Base-by-base conservation (phyloP, 352 stramenopile species). In the Globisporangium perplexum region DNA sequence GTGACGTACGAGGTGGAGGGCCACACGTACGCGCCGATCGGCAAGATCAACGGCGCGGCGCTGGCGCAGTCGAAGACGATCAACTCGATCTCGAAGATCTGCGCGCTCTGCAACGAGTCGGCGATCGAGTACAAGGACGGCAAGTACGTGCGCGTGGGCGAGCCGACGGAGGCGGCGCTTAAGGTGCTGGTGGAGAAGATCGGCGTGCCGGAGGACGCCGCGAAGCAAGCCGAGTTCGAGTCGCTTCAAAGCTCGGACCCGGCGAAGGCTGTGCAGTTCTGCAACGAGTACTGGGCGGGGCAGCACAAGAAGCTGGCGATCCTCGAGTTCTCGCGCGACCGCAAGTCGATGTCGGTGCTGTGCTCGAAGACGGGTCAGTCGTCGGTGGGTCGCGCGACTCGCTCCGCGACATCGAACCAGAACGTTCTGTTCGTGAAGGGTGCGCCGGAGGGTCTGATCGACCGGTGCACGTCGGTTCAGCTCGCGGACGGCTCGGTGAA, bases 351-450 rank as follows among this genome's bases (percentile, higher is more conserved):
- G 96, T 98, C 90, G 50, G 93, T 98, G 44, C 66, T 99, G 12
- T 96, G 77, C 66, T 51, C 80, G 12, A 89, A 86, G 72, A 50
- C 63, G 28, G 59, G 53, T 14, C 48, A 59, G 15, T 53, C 62
- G 5, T 35, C 63, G 4, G 44, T 41, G 17, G 62, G 70, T 31
- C 78, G 76, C 28, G 59, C 81, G 18, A 90, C 78, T 15, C 80
- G 83, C 43, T 90, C 83, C 50, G 67, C 74, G 7, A 63, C 73
- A 0, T 69, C 77, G 11, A 76, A 78, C 53, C 77, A 86, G 56
- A 98, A 99, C 69, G 65, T 98, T 46, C 72, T 99, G 18, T 90
- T 99, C 38, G 96, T 99, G 15, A 99, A 99, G 80, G 98, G 98
- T 48, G 97, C 97, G 17, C 95, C 97, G 1, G 98, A 99, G 69